Evolutionary conservation across 2,329 filamentous ascomycete species (phyloP), one percentile per base, ranked within the genome.

Genomic region (Phyllosticta citriasiana): DNA sequence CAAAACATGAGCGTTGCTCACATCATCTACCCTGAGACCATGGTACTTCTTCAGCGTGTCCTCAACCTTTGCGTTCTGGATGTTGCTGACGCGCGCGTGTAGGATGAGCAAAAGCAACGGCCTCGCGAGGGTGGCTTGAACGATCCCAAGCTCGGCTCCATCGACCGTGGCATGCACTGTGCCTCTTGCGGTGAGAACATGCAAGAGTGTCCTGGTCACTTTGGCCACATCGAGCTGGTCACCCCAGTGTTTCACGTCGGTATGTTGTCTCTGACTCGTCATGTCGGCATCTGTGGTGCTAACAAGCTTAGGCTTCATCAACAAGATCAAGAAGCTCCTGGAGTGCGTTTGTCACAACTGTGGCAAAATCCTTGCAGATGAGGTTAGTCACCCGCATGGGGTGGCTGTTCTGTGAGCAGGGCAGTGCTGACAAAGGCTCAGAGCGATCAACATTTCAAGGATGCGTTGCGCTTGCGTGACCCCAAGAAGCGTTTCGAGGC

Each of bases 291-390:
- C 40, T 6, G 14, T 19, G 3, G 14, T 47, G 40, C 40, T 47
- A 5, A 47, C n/a, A n/a, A n/a, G n/a, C n/a, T 4, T 82, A 80
- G 94, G 94, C 71, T 99, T 97, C 78, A 88, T 99, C 79, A 95
- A 90, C 76, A 97, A 97, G 81, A 92, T 96, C 78, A 99, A 99
- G 83, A 99, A 97, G 82, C 85, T 99, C 70, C 82, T 99, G 76
- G 95, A 99, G 83, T 94, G 92, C 69, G 92, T 99, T 76, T 99
- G 95, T 83, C 92, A 96, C 80, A 97, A 95, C 77, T 99, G 95
- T 82, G 93, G 92, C 79, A 96, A 94, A 82, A 90, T 97, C 73
- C 85, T 96, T 82, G 88, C 91, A 78, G 92, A 97, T 84, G 89
- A 91, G 87, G 93, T 97, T 87, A 91, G 93, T 95, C 80, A 80